Evolutionary conservation across 108 stramenopile genomes (phyloP), one percentile per base, ranked within the genome.

Genomic region (Epipyxis sp.): DNA sequence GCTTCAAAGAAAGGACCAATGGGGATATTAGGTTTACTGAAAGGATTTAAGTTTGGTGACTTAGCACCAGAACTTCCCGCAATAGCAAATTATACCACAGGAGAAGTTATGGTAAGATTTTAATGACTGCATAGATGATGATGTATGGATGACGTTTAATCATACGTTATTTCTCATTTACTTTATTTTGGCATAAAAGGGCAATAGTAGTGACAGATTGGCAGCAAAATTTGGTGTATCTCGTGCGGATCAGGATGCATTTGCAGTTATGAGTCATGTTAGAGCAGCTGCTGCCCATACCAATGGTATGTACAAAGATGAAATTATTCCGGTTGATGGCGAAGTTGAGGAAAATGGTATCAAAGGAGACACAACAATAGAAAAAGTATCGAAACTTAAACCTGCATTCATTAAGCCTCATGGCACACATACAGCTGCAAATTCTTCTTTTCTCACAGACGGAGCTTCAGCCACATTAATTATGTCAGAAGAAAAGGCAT

Each of bases 71-170:
- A 99, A 78, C 90, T 95, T 0, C 98, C 98, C 0, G 95, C 97
- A 32, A 99, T 99, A 85, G 94, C 94, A 30, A 98, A 99, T 84
- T 99, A 94, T 79, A 95, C 95, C 1, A 97, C 97, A 0, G 98
- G 97, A 16, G 98, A 99, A 80, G 94, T 98, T n/a, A 99, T 99
- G 98, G 98, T n/a, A n/a, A n/a, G n/a, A n/a, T n/a, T 97, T 85
- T 59, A 89, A 87, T 69, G 97, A 99, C 88, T 91, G 93, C 34
- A 87, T 99, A 20, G 88, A 91, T 25, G 94, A 95, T 61, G 93
- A 93, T 82, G 95, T 96, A 79, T 95, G 96, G 69, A 2, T 2
- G 62, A n/a, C n/a, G n/a, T n/a, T n/a, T n/a, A n/a, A n/a, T n/a
- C n/a, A n/a, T n/a, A n/a, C n/a, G n/a, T n/a, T n/a, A n/a, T n/a